These are phyloP conservation scores for Amanita phalloides DNA, from an alignment of 768 basidiomycete genomes.

Conservation along the genomic window DNA sequence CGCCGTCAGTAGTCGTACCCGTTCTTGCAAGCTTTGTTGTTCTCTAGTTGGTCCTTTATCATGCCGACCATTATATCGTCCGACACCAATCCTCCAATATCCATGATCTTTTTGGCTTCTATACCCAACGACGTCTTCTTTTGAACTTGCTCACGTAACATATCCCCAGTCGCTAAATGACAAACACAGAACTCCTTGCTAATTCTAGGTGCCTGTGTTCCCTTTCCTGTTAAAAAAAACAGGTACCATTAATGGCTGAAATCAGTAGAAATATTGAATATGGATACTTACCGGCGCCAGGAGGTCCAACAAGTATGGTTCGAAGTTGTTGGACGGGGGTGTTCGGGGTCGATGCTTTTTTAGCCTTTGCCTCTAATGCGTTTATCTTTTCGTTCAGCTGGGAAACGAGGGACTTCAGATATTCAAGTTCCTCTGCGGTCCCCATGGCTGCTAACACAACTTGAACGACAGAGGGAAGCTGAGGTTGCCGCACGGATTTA, in stretches of 20 bases:
- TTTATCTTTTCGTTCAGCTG: conserved; percentile 90
- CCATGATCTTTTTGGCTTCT: conserved; percentile 97
- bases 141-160: conserved; percentile 91
- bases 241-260: neutral
- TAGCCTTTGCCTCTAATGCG: conserved; percentile 62
- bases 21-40: conserved; percentile 87
- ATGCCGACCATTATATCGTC: conserved; percentile 98
- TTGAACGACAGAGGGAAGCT: conserved; percentile 1
- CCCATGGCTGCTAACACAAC: conserved; percentile 33
- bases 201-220: conserved; percentile 94
- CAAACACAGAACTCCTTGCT: conserved; percentile 91
- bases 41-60: conserved; percentile 92
- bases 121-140: conserved; percentile 81
- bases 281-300: conserved; percentile 75
- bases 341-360: conserved; percentile 22
- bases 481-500: conserved; percentile 5
- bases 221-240: conserved; percentile 63
- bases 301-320: conserved; percentile 91
- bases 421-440: conserved; percentile 73
- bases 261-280: neutral
- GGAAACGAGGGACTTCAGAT: conserved; percentile 85
- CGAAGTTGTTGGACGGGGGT: conserved; percentile 74
- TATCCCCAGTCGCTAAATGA: conserved; percentile 97
- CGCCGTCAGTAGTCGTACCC: conserved; percentile 52
- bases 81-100: conserved; percentile 85